These are phyloP conservation scores for Scytalidium lignicola DNA, from an alignment of 2,329 filamentous ascomycete genomes.

Conservation along the genomic window DNA sequence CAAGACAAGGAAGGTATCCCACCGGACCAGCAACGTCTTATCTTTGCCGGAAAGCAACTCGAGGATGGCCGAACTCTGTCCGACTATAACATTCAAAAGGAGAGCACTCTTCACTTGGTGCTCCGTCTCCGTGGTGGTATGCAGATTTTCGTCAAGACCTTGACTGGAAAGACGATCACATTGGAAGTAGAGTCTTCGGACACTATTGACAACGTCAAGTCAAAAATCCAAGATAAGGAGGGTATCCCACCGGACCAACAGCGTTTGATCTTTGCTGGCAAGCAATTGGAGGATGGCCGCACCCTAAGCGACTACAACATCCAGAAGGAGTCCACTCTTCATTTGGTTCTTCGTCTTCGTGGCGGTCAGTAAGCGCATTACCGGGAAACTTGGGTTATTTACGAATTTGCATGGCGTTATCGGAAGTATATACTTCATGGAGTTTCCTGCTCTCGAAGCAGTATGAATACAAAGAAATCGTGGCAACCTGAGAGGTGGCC, in stretches of 20 bases:
- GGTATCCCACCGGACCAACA: conserved; percentile 67
- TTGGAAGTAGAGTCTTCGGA: conserved; percentile 65
- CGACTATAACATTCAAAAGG: conserved; percentile 87
- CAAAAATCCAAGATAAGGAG: conserved; percentile 68
- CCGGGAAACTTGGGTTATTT: conserved; percentile 1
- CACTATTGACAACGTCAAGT: conserved; percentile 68
- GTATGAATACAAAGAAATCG: not conserved
- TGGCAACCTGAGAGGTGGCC: not conserved
- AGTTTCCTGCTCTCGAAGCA: conserved; percentile 3
- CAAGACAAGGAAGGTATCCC: conserved; percentile 70
- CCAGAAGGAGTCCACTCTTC: conserved; percentile 70
- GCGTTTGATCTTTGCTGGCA: conserved; percentile 65
- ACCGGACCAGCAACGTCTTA: conserved; percentile 65
- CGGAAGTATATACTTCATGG: conserved; percentile 23
- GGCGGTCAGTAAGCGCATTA: conserved; percentile 47
- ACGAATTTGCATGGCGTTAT: conserved; percentile 34
- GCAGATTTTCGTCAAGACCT: conserved; percentile 68
- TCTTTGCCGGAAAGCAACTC: conserved; percentile 66
- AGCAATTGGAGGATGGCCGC: conserved; percentile 69
- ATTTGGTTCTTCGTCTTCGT: conserved; percentile 65
- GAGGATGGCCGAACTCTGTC: conserved; percentile 75
- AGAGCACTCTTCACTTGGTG: conserved; percentile 66
- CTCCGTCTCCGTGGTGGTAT: conserved; percentile 69
- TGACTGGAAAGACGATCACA: conserved; percentile 67
- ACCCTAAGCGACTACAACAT: conserved; percentile 82